Conservation (phyloP, 2,329 filamentous ascomycete genomes). For the Microsporum audouinii region DNA sequence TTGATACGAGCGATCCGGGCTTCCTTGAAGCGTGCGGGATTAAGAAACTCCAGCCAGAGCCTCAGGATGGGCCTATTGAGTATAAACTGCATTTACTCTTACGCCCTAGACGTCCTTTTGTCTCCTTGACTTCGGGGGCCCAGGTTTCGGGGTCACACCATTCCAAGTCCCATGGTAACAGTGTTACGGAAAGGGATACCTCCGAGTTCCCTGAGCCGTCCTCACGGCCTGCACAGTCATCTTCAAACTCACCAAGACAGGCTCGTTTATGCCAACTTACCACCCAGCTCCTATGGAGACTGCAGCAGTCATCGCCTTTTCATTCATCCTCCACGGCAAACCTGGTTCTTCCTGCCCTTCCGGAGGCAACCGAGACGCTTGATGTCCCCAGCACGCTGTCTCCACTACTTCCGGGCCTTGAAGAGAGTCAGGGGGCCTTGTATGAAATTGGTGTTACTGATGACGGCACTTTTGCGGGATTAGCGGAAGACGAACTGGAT, state of each 20-base stretch:
- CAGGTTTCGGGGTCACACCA: slow-evolving; percentile 44
- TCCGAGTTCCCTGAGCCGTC: slow-evolving; percentile 21
- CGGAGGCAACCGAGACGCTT: slow-evolving; percentile 51
- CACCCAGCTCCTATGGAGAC: slow-evolving; percentile 84
- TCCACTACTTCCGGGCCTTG: slow-evolving; percentile 59
- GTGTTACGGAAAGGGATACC: not conserved
- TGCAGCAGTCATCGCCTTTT: slow-evolving; percentile 89
- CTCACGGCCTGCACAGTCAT: slow-evolving; percentile 31
- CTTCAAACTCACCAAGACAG: slow-evolving; percentile 61
- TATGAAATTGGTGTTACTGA: slow-evolving; percentile 97
- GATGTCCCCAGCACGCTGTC: slow-evolving; percentile 43
- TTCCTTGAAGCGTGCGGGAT: slow-evolving; percentile 49
- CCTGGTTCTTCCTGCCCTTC: slow-evolving; percentile 62
- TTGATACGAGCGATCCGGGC: slow-evolving; percentile 30
- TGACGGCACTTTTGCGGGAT: slow-evolving; percentile 78
- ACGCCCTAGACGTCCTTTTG: slow-evolving; percentile 63
- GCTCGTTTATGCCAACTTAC: slow-evolving; percentile 81
- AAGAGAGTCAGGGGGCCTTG: slow-evolving; percentile 83
- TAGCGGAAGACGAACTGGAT: slow-evolving; percentile 81
- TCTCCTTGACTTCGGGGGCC: slow-evolving; percentile 54
- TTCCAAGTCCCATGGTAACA: slow-evolving; percentile 21
- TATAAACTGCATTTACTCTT: slow-evolving; percentile 91
- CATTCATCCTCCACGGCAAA: slow-evolving; percentile 70
- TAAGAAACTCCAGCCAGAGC: slow-evolving; percentile 73
- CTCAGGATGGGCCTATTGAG: slow-evolving; percentile 86